A percentile compares a stretch with the other conserved stretches of the same genome.
Evolutionary conservation across 495 filamentous ascomycete genomes (phyloP).

Genomic region (Parathielavia appendiculata): DNA sequence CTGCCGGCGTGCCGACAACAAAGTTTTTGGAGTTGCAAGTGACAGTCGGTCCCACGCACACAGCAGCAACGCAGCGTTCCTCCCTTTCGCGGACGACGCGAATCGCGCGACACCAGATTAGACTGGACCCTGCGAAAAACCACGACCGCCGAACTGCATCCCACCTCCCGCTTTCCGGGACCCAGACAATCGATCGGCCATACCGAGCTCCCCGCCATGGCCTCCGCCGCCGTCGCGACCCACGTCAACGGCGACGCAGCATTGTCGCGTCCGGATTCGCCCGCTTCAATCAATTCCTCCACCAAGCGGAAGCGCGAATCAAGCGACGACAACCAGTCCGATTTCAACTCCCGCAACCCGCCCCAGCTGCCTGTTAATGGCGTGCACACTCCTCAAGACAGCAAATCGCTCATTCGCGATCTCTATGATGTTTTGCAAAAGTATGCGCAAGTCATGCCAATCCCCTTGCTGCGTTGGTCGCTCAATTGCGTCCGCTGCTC

Average conservation of each 20-base stretch:
- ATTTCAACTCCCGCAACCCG: constrained; percentile 24
- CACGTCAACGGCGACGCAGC: constrained; percentile 39
- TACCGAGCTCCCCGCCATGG: constrained; percentile 31
- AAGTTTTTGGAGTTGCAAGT: constrained; percentile 30
- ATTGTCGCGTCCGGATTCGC: constrained; percentile 37
- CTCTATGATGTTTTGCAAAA: constrained; percentile 43
- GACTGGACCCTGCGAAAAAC: constrained; percentile 20
- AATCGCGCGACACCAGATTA: constrained; percentile 39
- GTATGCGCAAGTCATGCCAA: constrained; percentile 29
- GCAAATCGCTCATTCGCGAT: constrained; percentile 33
- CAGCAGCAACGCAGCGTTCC: constrained; percentile 12
- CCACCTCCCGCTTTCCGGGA: constrained; percentile 17
- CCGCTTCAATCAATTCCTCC: constrained; percentile 37
- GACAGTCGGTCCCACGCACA: constrained; percentile 1
- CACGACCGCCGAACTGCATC: constrained; percentile 16
- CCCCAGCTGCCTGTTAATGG: constrained; percentile 31
- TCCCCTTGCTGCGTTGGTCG: constrained; percentile 1
- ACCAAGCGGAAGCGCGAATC: constrained; percentile 55
- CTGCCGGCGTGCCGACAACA: constrained; percentile 21
- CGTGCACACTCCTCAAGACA: constrained; percentile 19
- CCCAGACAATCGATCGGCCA: constrained; percentile 15
- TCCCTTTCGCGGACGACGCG: constrained; percentile 34
- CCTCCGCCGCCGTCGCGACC: constrained; percentile 38
- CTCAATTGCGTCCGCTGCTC: constrained; percentile 5
- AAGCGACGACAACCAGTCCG: constrained; percentile 35